phyloP scores from a whole-genome alignment of 306 rosid genomes.

The Prunus padus region DNA sequence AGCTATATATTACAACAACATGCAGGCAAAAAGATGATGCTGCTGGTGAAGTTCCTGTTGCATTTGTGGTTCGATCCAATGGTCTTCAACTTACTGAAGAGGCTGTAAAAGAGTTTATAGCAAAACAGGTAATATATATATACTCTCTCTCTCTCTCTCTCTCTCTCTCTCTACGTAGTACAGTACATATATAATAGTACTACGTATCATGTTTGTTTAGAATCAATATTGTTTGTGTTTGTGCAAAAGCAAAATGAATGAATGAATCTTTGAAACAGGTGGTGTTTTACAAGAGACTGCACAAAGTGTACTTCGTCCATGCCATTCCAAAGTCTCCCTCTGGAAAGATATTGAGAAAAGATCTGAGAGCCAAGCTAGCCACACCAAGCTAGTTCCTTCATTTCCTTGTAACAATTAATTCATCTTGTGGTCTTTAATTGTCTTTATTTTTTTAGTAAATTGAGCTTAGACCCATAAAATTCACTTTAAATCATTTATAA shows the following conservation, averaged over 20 bases:
- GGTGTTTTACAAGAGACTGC: constrained; percentile 79
- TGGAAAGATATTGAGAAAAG: constrained; percentile 84
- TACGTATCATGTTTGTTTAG: too few relatives aligned
- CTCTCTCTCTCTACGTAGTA: too few relatives aligned
- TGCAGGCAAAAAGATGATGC: constrained; percentile 70
- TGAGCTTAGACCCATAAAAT: too few relatives aligned
- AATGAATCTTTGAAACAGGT: constrained; percentile 48
- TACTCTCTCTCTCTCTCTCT: too few relatives aligned
- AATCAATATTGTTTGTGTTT: too few relatives aligned
- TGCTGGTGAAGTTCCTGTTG: constrained; percentile 96
- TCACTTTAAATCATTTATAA: too few relatives aligned
- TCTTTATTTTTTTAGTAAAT: too few relatives aligned
- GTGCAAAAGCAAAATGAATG: background rate
- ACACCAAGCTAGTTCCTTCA: background rate
- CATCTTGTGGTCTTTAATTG: too few relatives aligned
- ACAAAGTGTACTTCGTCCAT: constrained; percentile 65
- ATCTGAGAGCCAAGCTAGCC: constrained; percentile 76
- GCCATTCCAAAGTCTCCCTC: constrained; percentile 85
- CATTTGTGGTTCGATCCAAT: constrained; percentile 69
- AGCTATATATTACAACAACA: background rate
- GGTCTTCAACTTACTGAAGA: constrained; percentile 65
- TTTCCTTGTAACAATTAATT: too few relatives aligned
- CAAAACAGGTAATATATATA: constrained; percentile 61
- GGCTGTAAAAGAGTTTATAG: constrained; percentile 58
- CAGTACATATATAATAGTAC: too few relatives aligned